Evolutionary conservation across 2,329 filamentous ascomycete species (phyloP).

Genomic region (Mycosphaerella sp.): DNA sequence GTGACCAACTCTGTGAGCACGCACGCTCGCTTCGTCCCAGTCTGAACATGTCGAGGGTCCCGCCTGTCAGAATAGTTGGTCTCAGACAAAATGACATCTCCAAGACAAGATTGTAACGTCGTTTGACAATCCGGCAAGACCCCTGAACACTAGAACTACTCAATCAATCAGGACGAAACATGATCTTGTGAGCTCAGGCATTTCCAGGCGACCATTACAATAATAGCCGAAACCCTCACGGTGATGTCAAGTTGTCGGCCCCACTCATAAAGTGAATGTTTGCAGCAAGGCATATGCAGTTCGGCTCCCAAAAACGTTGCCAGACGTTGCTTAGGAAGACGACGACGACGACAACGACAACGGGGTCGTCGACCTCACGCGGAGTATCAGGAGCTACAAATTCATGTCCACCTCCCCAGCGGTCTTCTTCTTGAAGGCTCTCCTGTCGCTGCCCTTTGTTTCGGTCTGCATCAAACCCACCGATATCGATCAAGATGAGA

Average conservation of each 20-base stretch:
- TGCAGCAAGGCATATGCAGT: not conserved
- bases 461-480: constrained; percentile 4
- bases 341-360: too few relatives aligned
- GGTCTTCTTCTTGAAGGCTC: constrained; percentile 10
- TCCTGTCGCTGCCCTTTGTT: constrained; percentile 13
- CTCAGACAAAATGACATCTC: not conserved
- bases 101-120: not conserved
- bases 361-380: not conserved
- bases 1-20: not conserved
- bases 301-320: not conserved
- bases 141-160: not conserved
- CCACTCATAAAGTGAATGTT: not conserved
- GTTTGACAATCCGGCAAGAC: not conserved
- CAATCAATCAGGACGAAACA: not conserved
- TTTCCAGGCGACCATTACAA: not conserved
- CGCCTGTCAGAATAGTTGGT: not conserved
- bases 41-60: not conserved
- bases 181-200: not conserved
- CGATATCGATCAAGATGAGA: not conserved
- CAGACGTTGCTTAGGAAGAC: too few relatives aligned
- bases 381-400: not conserved
- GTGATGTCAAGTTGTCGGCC: not conserved
- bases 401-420: constrained; percentile 10
- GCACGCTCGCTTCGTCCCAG: not conserved
- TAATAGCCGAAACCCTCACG: not conserved